These are phyloP conservation scores for Mortierella hygrophila DNA, from an alignment of 192 early-diverging fungal genomes.

Conservation along the genomic window DNA sequence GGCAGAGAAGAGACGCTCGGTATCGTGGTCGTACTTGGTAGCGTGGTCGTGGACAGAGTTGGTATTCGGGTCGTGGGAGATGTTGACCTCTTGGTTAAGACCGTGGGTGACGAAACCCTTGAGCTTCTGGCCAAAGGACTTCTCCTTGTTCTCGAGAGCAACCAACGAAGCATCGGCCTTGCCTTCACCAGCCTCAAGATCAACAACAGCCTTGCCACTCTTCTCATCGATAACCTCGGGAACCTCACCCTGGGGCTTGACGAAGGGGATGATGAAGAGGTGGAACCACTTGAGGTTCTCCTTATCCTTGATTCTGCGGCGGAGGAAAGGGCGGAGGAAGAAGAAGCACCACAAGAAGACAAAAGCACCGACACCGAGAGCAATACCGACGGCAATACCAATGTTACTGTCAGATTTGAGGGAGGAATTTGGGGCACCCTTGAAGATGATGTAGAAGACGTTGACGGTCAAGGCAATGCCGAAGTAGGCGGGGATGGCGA, in stretches of 20 bases:
- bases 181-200: slow-evolving; percentile 20
- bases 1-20: slow-evolving; percentile 87
- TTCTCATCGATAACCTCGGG: slow-evolving; percentile 31
- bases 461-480: slow-evolving; percentile 73
- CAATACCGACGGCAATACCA: slow-evolving; percentile 71
- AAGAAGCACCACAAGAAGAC: slow-evolving; percentile 69
- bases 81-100: slow-evolving; percentile 34
- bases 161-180: slow-evolving; percentile 21
- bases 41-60: slow-evolving; percentile 71
- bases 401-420: slow-evolving; percentile 47
- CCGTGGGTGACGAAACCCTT: slow-evolving; percentile 16
- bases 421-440: slow-evolving; percentile 70
- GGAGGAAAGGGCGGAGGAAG: slow-evolving; percentile 77
- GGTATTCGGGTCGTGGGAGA: slow-evolving; percentile 54
- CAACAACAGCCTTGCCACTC: slow-evolving; percentile 3
- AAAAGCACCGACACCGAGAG: slow-evolving; percentile 68
- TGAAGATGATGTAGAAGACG: slow-evolving; percentile 80
- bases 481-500: slow-evolving; percentile 79
- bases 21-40: slow-evolving; percentile 76
- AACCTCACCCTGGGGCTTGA: slow-evolving; percentile 64
- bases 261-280: slow-evolving; percentile 67
- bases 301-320: slow-evolving; percentile 70
- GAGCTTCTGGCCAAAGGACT: slow-evolving; percentile 12
- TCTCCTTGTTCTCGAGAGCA: slow-evolving; percentile 4
- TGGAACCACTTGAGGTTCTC: slow-evolving; percentile 83